A percentile compares a stretch with the other conserved stretches of the same genome.
Evolutionary conservation across 805 yeast genomes (phyloP).

Genomic region (Metschnikowia henanensis): DNA sequence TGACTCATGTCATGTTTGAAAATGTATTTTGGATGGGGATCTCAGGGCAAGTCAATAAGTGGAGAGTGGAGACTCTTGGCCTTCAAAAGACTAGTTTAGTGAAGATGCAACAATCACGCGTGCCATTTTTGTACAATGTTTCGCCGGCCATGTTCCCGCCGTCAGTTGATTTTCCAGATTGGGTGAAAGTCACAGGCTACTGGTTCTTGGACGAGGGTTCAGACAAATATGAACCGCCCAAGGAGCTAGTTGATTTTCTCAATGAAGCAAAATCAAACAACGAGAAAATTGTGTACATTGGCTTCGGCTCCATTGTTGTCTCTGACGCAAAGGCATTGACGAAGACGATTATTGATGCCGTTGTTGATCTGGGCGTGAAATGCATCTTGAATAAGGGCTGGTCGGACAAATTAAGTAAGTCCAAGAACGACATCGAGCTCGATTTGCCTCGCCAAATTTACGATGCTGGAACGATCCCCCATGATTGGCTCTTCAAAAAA

Average conservation of each 20-base stretch:
- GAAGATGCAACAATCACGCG: conserved; percentile 68
- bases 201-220: conserved; percentile 83
- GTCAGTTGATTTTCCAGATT: conserved; percentile 88
- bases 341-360: conserved; percentile 75
- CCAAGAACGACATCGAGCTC: conserved; percentile 18
- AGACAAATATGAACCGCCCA: conserved; percentile 57
- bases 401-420: conserved; percentile 70
- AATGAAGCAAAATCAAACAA: conserved; percentile 54
- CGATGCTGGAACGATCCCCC: conserved; percentile 76
- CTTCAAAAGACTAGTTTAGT: conserved; percentile 71
- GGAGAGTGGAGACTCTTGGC: conserved; percentile 72
- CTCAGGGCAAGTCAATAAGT: conserved; percentile 78
- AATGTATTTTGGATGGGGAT: conserved; percentile 93
- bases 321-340: conserved; percentile 78
- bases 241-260: conserved; percentile 58
- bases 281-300: conserved; percentile 83
- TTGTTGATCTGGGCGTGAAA: conserved; percentile 73
- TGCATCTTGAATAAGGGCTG: conserved; percentile 93
- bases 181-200: conserved; percentile 95
- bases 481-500: conserved; percentile 90
- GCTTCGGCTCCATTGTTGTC: conserved; percentile 95
- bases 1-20: conserved; percentile 92
- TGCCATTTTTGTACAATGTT: conserved; percentile 87
- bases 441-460: conserved; percentile 68
- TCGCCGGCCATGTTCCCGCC: conserved; percentile 91